Percentiles rank a stretch among this genome's conserved stretches.
Conservation (phyloP, 352 stramenopile genomes). For the Globisporangium perplexum region DNA sequence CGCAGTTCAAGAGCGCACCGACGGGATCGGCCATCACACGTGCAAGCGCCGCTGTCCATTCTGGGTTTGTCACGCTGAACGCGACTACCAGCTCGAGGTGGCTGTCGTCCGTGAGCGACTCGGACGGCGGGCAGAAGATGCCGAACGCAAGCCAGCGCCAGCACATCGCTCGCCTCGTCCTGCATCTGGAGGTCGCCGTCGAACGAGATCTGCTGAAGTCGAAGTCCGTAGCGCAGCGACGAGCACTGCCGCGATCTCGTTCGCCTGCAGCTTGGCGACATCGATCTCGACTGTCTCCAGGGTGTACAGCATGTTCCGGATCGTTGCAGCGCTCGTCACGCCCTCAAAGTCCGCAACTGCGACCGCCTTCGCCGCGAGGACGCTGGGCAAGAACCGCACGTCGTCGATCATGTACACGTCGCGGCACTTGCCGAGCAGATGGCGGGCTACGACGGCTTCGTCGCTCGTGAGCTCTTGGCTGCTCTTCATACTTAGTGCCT, state of each 20-base stretch:
- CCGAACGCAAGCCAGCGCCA: constrained; percentile 12
- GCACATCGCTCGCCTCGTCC: neutral
- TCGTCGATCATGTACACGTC: too few relatives aligned
- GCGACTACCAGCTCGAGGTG: too few relatives aligned
- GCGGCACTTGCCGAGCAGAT: neutral
- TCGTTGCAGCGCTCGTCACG: too few relatives aligned
- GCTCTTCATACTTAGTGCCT: neutral
- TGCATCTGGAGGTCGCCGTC: too few relatives aligned
- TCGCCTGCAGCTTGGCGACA: too few relatives aligned
- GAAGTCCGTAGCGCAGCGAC: constrained; percentile 2
- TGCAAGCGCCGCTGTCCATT: neutral
- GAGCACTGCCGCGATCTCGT: constrained; percentile 1
- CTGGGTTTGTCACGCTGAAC: neutral
- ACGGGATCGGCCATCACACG: constrained; percentile 1
- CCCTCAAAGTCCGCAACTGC: too few relatives aligned
- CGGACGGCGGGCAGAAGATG: constrained; percentile 8
- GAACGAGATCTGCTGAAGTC: too few relatives aligned
- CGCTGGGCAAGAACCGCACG: too few relatives aligned
- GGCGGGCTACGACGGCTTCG: neutral
- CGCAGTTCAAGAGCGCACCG: constrained; percentile 2
- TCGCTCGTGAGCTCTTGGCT: neutral
- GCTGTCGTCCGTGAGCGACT: neutral
- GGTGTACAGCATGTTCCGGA: too few relatives aligned
- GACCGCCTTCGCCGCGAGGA: too few relatives aligned
- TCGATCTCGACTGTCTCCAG: too few relatives aligned